Evolutionary conservation across 139 green algal species (phyloP).

Genomic region (Asterochloris erici): DNA sequence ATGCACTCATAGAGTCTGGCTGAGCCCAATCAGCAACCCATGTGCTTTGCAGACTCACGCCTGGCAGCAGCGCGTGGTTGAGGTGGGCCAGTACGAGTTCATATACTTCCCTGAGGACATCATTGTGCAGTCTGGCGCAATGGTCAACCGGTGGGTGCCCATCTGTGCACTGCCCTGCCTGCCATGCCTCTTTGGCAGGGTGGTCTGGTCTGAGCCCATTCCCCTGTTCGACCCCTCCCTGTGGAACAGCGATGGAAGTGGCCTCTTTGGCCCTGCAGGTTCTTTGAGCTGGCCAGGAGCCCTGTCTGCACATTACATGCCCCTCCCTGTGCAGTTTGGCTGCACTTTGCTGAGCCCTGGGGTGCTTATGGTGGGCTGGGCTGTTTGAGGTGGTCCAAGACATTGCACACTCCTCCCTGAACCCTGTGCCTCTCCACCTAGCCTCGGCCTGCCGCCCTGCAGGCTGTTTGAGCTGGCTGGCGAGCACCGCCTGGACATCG

Average conservation of each 20-base stretch:
- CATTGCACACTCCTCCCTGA: neutral
- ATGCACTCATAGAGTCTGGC: too few relatives aligned
- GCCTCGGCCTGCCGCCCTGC: neutral
- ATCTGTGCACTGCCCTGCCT: neutral
- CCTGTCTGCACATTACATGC: too few relatives aligned
- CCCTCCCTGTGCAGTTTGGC: neutral
- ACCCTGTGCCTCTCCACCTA: neutral
- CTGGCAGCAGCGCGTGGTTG: neutral
- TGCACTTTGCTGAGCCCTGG: neutral
- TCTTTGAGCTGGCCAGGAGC: neutral
- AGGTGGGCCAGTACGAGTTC: slow-evolving; percentile 2
- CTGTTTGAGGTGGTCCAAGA: neutral
- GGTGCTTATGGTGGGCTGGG: neutral
- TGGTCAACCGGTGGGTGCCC: slow-evolving; percentile 1
- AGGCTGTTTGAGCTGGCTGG: slow-evolving; percentile 13
- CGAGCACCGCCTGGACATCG: slow-evolving; percentile 2
- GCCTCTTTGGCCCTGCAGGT: neutral
- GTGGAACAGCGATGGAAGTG: neutral
- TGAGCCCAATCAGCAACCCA: too few relatives aligned
- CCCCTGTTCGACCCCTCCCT: neutral
- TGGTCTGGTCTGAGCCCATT: neutral
- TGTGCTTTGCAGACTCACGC: neutral
- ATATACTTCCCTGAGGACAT: slow-evolving; percentile 15
- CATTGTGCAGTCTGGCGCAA: slow-evolving; percentile 7
- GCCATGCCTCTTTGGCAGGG: neutral